phyloP scores from a whole-genome alignment of 208 protist genomes.

The Acanthamoeba culbertsoni region DNA sequence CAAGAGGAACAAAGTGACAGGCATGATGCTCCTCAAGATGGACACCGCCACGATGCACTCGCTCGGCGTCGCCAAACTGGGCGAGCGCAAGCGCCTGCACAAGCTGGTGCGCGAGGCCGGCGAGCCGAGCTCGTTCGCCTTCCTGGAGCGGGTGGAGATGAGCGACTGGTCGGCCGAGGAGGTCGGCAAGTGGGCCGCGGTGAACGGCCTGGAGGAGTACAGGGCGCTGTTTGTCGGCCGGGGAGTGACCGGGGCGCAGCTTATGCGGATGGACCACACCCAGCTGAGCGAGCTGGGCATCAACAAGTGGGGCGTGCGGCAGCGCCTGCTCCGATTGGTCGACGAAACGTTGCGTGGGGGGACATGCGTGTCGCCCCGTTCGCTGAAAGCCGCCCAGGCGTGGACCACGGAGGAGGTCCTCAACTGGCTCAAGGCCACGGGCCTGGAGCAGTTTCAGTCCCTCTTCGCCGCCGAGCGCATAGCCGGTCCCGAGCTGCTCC shows the following conservation, averaged over 20 bases:
- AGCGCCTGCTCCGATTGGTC: not conserved
- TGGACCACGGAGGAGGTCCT: not conserved
- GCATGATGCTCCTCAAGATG: conserved; percentile 19
- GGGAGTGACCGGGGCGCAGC: not conserved
- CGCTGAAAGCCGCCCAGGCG: not conserved
- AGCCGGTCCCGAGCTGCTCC: not conserved
- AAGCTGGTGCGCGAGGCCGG: not conserved
- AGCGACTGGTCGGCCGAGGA: not conserved
- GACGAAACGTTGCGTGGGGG: not conserved
- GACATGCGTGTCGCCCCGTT: not conserved
- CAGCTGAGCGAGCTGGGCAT: not conserved
- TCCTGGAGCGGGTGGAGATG: not conserved
- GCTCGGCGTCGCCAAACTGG: not conserved
- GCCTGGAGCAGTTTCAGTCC: not conserved
- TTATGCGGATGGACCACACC: not conserved
- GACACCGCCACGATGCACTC: not conserved
- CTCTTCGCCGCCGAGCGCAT: not conserved
- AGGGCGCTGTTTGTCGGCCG: not conserved
- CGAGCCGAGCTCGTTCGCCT: not conserved
- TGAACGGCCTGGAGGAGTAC: conserved; percentile 11
- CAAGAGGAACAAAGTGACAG: not conserved
- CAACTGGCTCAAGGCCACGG: not conserved
- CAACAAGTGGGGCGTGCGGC: not conserved
- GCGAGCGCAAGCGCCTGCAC: not conserved
- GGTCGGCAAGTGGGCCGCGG: not conserved